Evolutionary conservation across 192 early-diverging fungal genomes (phyloP), one percentile per base, ranked within the genome.

Genomic region (Umbelopsis sp.): DNA sequence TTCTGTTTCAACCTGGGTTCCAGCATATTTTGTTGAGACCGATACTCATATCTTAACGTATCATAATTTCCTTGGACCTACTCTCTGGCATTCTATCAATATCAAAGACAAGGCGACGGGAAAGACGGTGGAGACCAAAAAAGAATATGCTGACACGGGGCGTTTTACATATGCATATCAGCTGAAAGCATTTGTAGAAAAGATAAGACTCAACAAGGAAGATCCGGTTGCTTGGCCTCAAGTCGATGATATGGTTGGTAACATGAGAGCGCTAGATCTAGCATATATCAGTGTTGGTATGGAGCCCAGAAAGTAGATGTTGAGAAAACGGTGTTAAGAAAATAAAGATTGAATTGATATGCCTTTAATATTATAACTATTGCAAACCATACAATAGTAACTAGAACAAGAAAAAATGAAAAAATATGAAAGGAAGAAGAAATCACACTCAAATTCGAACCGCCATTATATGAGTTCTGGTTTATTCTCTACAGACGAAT

Each of bases 31-130:
- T 7, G 74, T 64, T 5, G 76, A 74, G 51, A 81, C 80, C 0
- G 80, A 74, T 20, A 67, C 70, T 16, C 74, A 79, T 64, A 73
- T 75, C 33, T 68, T 81, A 45, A 78, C 77, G 12, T 81, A 68
- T 67, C 64, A 68, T 11, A 49, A 52, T 41, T 81, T 67, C 18
- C 3, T 72, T 12, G 20, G 74, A 5, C 69, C 80, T 41, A 21
- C 23, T 1, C 3, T 74, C 0, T 81, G 75, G 44, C 80, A 81
- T 46, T 81, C 73, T 18, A 47, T 81, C 44, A 48, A 67, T 0
- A 45, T 81, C 22, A 73, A 66, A 44, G 74, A 78, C 45, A 79
- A 81, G 70, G 58, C 51, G 1, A 20, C 48, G 3, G 69, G 73
- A n/a, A 78, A 78, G n/a, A 70, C 50, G 13, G 68, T 68, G 7